Conservation (phyloP, 2,329 filamentous ascomycete species). For the Verticillium nubilum region DNA sequence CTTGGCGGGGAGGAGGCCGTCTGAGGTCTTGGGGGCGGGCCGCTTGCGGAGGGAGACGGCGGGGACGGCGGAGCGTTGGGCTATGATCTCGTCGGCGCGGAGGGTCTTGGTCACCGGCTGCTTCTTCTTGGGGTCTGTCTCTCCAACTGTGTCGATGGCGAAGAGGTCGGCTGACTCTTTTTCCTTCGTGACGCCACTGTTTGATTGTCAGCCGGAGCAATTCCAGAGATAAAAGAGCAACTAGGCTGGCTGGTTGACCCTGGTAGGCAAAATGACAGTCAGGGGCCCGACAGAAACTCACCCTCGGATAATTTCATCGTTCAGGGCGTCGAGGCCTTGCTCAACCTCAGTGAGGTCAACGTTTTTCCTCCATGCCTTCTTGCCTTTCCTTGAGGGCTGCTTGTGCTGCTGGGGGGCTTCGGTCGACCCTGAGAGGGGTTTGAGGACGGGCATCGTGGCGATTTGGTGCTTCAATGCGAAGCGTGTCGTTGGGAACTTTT, state of each 20-base stretch:
- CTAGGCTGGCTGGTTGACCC: too few relatives aligned
- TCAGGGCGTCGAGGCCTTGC: slow-evolving; percentile 73
- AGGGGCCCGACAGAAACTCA: slow-evolving; percentile 26
- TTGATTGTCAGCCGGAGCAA: background rate
- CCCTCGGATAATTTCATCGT: slow-evolving; percentile 89
- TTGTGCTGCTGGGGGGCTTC: slow-evolving; percentile 73
- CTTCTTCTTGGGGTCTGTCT: slow-evolving; percentile 59
- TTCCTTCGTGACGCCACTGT: slow-evolving; percentile 79
- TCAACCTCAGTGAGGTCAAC: slow-evolving; percentile 87
- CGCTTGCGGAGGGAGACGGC: slow-evolving; percentile 77
- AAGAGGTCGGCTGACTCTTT: slow-evolving; percentile 81
- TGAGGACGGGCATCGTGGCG: slow-evolving; percentile 48
- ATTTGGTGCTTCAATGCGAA: background rate
- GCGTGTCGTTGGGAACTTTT: background rate
- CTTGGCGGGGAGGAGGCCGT: slow-evolving; percentile 71
- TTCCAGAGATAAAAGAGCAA: background rate
- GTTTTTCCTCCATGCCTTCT: slow-evolving; percentile 98
- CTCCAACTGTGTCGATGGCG: slow-evolving; percentile 70
- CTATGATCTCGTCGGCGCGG: slow-evolving; percentile 88
- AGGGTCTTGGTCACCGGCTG: slow-evolving; percentile 70
- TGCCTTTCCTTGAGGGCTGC: slow-evolving; percentile 92
- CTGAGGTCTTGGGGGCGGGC: slow-evolving; percentile 55
- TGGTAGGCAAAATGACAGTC: too few relatives aligned
- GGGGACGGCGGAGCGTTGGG: slow-evolving; percentile 74
- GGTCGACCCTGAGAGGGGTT: slow-evolving; percentile 39